A percentile compares a stretch with the other conserved stretches of the same genome.
phyloP scores from a whole-genome alignment of 202 grass and related monocot species.

The Setaria viridis region DNA sequence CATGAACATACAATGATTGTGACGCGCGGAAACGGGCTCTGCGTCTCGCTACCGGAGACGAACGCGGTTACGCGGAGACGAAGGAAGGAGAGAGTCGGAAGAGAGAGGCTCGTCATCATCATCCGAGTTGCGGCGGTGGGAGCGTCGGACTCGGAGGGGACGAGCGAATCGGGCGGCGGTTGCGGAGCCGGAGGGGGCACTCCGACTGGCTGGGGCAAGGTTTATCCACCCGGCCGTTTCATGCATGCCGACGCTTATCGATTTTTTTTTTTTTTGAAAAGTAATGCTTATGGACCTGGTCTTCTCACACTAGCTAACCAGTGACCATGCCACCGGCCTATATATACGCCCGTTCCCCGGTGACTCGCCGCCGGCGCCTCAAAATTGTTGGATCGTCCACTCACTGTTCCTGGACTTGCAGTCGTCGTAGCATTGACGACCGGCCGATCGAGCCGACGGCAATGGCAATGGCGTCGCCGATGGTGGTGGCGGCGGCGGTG shows the following conservation, averaged over 20 bases:
- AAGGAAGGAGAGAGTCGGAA: too few relatives aligned
- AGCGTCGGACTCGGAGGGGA: not conserved
- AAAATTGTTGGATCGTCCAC: not conserved
- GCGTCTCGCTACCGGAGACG: too few relatives aligned
- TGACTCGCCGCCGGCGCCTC: not conserved
- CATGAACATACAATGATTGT: not conserved
- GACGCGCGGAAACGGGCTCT: too few relatives aligned
- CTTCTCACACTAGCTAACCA: not conserved
- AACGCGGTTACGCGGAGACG: too few relatives aligned
- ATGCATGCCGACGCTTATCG: too few relatives aligned
- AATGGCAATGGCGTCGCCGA: not conserved
- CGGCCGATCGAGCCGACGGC: not conserved
- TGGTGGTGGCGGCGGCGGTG: not conserved
- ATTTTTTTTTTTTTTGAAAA: too few relatives aligned
- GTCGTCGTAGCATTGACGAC: not conserved
- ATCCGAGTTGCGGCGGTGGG: too few relatives aligned
- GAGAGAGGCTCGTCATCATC: too few relatives aligned
- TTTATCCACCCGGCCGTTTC: too few relatives aligned
- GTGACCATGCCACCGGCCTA: not conserved
- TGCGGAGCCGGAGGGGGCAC: not conserved
- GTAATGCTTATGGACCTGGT: not conserved
- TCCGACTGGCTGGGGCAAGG: too few relatives aligned
- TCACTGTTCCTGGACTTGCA: not conserved
- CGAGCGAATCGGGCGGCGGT: not conserved
- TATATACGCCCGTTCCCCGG: not conserved